phyloP scores from a whole-genome alignment of 495 filamentous ascomycete species.

The Staphylotrichum tortipilum region DNA sequence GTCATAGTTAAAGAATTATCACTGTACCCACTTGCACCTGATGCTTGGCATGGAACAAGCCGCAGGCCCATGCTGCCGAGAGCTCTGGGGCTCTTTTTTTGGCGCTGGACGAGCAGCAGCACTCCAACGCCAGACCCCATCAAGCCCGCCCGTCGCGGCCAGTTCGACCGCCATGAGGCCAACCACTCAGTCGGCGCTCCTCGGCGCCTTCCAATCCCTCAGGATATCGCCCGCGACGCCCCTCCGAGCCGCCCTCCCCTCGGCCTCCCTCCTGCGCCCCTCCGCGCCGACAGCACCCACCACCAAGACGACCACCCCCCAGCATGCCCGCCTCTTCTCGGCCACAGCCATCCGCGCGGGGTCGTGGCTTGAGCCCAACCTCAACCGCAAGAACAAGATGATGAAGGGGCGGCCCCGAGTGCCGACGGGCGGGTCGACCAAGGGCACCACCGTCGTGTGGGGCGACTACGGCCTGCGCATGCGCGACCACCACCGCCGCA shows the following conservation, averaged over 20 bases:
- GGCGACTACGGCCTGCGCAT: constrained; percentile 94
- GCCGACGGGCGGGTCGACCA: constrained; percentile 77
- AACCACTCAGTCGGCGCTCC: constrained; percentile 30
- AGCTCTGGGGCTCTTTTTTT: constrained; percentile 4
- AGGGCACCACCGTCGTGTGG: constrained; percentile 93
- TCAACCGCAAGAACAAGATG: constrained; percentile 68
- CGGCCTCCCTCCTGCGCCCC: constrained; percentile 10
- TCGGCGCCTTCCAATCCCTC: constrained; percentile 35
- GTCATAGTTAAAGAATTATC: neutral
- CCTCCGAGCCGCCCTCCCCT: constrained; percentile 24
- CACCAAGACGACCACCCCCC: constrained; percentile 14
- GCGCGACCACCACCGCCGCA: constrained; percentile 82
- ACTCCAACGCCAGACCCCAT: constrained; percentile 1
- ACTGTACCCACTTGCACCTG: too few relatives aligned
- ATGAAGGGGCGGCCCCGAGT: constrained; percentile 85
- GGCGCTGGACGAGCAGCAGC: constrained; percentile 5
- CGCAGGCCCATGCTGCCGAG: neutral
- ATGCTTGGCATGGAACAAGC: too few relatives aligned
- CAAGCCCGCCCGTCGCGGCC: neutral
- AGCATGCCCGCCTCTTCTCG: constrained; percentile 58
- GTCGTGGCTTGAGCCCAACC: constrained; percentile 73
- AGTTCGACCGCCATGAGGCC: constrained; percentile 31
- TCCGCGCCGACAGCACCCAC: constrained; percentile 5
- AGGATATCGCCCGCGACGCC: constrained; percentile 28
- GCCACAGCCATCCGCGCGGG: constrained; percentile 53